Base-by-base conservation (phyloP, 2,329 filamentous ascomycete genomes). In the Colletotrichum plurivorum region DNA sequence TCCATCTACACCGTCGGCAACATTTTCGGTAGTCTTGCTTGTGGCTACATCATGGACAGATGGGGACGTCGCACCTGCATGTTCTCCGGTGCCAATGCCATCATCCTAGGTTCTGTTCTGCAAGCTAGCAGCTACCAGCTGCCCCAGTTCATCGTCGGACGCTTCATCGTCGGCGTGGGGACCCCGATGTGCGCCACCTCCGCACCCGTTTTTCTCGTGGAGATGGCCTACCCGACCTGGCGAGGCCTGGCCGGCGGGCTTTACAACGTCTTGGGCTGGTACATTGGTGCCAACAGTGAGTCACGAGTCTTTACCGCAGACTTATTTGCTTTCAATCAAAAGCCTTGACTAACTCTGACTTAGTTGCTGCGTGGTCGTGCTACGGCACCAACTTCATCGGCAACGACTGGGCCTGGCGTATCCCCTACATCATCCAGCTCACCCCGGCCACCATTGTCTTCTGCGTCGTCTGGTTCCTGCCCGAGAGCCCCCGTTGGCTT, bases 401-500 rank as follows among this genome's bases (percentile, higher is more conserved):
- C 8, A 48, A 48, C 20, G 31, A 65, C 31, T 51, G 48, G 55
- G 54, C 63, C 22, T 80, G 78, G 72, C 76, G 81, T 13, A 73
- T 83, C 3, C 81, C 81, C 0, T 75, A 82, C 13, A 78, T 78
- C 60, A 75, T 82, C 0, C 81, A 83, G 49, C 73, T 81, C 7
- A 62, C 80, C 1, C 80, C 81, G 0, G 82, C 81, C 0, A 60
- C 78, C 5, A 65, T 82, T 67, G 78, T 82, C 41, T 63, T 76
- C 2, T 39, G 73, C 7, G 76, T 75, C 18, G 76, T 76, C 7
- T 74, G 76, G 27, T 76, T 82, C 7, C 75, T 82, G 22, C 81
- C 81, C 0, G 81, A 83, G 71, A 82, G 81, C 2, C 81, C 81
- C 0, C 79, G 81, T 56, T 83, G 81, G 81, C 75, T 81, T 3